phyloP scores from a whole-genome alignment of 78 protist species.

The Tieghemostelium lacteum region DNA sequence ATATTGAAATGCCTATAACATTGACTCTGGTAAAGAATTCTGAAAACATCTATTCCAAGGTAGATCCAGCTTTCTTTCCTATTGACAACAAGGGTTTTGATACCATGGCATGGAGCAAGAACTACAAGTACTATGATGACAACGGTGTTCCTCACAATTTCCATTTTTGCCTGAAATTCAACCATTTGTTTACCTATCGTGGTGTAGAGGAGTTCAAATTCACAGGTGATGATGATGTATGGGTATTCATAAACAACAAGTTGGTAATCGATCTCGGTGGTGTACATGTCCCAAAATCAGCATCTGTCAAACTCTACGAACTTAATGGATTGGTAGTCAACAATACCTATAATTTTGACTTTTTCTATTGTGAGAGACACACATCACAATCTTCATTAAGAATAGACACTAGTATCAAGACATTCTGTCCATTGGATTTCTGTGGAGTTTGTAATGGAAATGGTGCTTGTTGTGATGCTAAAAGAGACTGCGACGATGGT shows the following conservation, averaged over 20 bases:
- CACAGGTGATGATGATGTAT: conserved; percentile 74
- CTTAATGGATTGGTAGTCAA: conserved; percentile 18
- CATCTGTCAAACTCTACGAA: background rate
- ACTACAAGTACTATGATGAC: background rate
- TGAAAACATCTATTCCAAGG: background rate
- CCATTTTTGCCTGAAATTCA: conserved; percentile 24
- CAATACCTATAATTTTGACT: conserved; percentile 27
- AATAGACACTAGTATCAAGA: conserved; percentile 17
- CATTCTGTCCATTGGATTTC: too few relatives aligned
- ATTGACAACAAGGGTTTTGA: conserved; percentile 54
- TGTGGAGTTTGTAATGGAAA: too few relatives aligned
- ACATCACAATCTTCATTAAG: conserved; percentile 23
- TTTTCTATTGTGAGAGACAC: conserved; percentile 73
- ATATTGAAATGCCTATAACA: conserved; percentile 14
- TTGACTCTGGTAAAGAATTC: background rate
- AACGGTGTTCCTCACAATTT: too few relatives aligned
- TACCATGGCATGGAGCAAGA: background rate
- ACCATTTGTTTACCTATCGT: background rate
- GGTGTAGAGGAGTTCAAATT: conserved; percentile 41
- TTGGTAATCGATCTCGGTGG: conserved; percentile 71
- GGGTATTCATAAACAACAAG: conserved; percentile 51
- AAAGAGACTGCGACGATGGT: conserved; percentile 1
- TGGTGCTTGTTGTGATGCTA: background rate
- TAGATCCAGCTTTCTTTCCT: conserved; percentile 14
- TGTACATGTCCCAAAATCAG: conserved; percentile 9